Base-by-base conservation (phyloP, 2,329 filamentous ascomycete species). In the Ceratocystis destructans region DNA sequence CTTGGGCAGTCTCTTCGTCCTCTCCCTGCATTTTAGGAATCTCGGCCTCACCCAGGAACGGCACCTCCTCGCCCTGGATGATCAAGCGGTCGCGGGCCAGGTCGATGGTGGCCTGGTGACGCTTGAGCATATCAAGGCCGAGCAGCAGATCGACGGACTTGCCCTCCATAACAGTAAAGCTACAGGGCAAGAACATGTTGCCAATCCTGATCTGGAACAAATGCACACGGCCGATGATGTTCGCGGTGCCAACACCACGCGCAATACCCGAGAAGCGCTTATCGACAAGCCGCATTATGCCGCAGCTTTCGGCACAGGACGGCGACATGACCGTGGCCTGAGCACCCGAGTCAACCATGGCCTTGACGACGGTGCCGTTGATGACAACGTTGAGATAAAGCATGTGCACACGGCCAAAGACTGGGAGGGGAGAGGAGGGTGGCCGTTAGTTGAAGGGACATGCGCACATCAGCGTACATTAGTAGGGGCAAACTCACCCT, bases 251-350 rank as follows among this genome's bases (percentile, higher is more conserved):
- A 2, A 99, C 94, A 69, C 94, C 94, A 68, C 89, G 87, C 55
- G 94, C 94, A 65, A 97, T 87, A 69, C 94, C 94, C 3, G 90
- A 88, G 73, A 94, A 99, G 57, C 94, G 87, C 71, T 85, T 88
- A 77, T 99, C 94, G 66, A 99, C 89, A 15, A 99, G 83, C 62
- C 93, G 88, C 89, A 96, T 96, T 75, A 99, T 97, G 71, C 90
- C 90, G 73, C 94, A 99, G 7, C 86, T 83, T 73, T 96, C 89
- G 31, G 94, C 94, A 73, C 91, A 96, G 28, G 86, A 82, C 4
- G 94, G 94, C 4, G 93, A 97, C 94, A 99, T 99, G 78, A 99
- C 96, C 64, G 94, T 99, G 31, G 93, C 91, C 77, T 99, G 94
- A 28, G 94, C 94, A 69, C 94, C 94, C 1, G 94, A 97, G 75